phyloP scores from a whole-genome alignment of 169 alveolate genomes.

The Perkinsus chesapeaki region DNA sequence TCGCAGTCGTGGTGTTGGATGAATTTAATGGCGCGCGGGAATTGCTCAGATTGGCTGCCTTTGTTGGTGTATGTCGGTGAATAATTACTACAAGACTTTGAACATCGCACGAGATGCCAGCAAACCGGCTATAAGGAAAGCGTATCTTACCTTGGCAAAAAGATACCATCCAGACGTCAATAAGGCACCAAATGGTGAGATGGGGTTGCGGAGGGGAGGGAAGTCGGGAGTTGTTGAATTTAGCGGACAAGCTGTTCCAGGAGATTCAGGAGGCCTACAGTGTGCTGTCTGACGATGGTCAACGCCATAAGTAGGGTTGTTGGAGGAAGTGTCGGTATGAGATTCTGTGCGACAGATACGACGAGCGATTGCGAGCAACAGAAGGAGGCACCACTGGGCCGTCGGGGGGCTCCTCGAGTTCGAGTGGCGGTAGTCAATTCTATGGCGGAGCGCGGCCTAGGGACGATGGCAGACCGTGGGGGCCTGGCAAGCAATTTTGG shows the following conservation, averaged over 20 bases:
- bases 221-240: neutral
- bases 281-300: neutral
- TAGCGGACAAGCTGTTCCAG: neutral
- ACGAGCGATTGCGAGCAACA: neutral
- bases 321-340: neutral
- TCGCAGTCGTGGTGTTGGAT: neutral
- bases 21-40: neutral
- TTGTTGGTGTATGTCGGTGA: neutral
- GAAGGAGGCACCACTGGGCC: neutral
- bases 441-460: neutral
- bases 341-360: too few species aligned
- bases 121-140: slow-evolving; percentile 27
- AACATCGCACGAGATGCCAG: slow-evolving; percentile 23
- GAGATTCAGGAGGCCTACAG: neutral
- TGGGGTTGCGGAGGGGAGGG: neutral
- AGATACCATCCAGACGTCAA: slow-evolving; percentile 50
- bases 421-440: neutral
- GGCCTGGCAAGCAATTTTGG: neutral
- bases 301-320: neutral
- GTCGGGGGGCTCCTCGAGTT: neutral
- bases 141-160: slow-evolving; percentile 49
- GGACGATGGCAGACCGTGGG: neutral
- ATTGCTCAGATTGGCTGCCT: neutral
- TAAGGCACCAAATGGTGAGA: neutral
- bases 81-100: slow-evolving; percentile 39